A percentile compares a stretch with the other conserved stretches of the same genome.
These are phyloP conservation scores for Termitomyces sp. DNA, from an alignment of 768 basidiomycete species.

Conservation along the genomic window DNA sequence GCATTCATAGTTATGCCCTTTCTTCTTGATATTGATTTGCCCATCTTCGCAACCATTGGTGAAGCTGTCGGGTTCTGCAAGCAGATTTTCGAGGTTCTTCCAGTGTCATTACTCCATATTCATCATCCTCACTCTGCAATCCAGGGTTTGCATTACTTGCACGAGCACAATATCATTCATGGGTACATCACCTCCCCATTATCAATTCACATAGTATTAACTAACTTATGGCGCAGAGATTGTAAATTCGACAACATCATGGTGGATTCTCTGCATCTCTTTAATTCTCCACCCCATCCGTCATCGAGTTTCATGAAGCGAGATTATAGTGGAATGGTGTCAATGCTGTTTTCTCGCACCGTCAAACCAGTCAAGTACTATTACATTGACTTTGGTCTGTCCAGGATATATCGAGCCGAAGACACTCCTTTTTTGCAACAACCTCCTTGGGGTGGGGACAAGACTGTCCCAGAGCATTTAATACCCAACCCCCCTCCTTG, in stretches of 20 bases:
- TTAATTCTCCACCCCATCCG: background rate
- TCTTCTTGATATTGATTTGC: constrained; percentile 10
- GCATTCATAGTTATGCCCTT: constrained; percentile 22
- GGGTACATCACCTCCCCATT: background rate
- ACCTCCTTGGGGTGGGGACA: background rate
- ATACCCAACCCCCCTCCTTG: background rate
- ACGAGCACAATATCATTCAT: background rate
- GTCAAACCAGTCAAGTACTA: background rate
- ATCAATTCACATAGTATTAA: background rate
- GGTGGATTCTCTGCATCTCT: background rate
- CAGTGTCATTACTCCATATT: background rate
- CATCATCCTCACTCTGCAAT: background rate
- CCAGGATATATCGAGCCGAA: background rate
- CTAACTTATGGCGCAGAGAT: background rate
- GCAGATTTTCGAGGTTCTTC: background rate
- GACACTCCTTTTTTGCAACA: background rate
- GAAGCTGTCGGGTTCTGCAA: too few relatives aligned
- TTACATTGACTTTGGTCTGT: background rate
- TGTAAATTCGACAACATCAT: background rate
- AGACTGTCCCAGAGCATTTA: background rate
- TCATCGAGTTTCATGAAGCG: background rate
- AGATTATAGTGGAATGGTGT: background rate
- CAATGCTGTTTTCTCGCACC: background rate
- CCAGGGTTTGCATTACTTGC: background rate
- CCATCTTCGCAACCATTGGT: constrained; percentile 18